Conservation (phyloP, 2,329 filamentous ascomycete genomes). For the Albophoma yamanashiensis region DNA sequence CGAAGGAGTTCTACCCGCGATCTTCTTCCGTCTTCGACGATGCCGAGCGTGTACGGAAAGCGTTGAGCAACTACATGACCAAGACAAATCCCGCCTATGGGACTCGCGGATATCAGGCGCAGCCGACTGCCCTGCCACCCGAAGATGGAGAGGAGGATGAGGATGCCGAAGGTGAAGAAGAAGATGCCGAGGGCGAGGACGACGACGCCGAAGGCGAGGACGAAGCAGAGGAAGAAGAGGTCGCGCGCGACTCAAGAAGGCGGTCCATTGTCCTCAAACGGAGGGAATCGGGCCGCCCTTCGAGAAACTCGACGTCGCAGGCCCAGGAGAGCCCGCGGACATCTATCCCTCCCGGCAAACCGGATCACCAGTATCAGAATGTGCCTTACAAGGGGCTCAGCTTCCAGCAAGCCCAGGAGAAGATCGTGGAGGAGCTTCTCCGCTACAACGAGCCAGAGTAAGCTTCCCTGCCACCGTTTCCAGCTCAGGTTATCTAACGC, state of each 20-base stretch:
- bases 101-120: conserved; percentile 53
- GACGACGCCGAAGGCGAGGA: conserved; percentile 16
- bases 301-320: conserved; percentile 20
- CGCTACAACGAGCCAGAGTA: conserved; percentile 57
- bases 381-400: conserved; percentile 58
- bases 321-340: conserved; percentile 21
- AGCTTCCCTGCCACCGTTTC: conserved; percentile 11
- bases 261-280: conserved; percentile 29
- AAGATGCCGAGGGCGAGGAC: conserved; percentile 18
- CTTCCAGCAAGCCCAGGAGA: conserved; percentile 81
- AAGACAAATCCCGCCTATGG: conserved; percentile 78
- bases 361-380: conserved; percentile 43
- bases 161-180: conserved; percentile 16
- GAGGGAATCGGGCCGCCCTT: conserved; percentile 21
- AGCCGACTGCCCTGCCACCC: conserved; percentile 59
- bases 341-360: conserved; percentile 27
- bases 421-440: conserved; percentile 67
- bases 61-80: conserved; percentile 79
- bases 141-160: conserved; percentile 19
- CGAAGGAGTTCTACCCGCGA: conserved; percentile 72
- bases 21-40: conserved; percentile 67
- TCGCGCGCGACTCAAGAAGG: conserved; percentile 19
- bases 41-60: conserved; percentile 77
- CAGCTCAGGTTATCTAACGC: conserved; percentile 8
- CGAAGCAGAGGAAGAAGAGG: conserved; percentile 17